Evolutionary conservation across 345 rosid genomes (phyloP).

Genomic region (Mercurialis annua): DNA sequence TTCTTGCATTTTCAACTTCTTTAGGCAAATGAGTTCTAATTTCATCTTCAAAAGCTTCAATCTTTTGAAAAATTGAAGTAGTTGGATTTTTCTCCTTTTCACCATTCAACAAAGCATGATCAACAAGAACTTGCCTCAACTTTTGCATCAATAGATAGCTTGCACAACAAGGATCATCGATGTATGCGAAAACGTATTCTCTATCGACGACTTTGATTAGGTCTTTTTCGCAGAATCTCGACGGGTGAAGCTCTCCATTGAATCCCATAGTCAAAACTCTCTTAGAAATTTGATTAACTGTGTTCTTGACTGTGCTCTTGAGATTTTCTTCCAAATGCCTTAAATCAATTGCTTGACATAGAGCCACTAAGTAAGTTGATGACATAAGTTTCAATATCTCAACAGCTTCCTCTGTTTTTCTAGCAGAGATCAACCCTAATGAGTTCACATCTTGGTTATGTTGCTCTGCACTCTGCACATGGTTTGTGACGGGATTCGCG

Average conservation of each 20-base stretch:
- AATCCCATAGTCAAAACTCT: conserved; percentile 22
- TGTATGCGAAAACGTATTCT: conserved; percentile 24
- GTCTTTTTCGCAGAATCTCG: conserved; percentile 30
- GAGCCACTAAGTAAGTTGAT: conserved; percentile 27
- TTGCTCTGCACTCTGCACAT: conserved; percentile 37
- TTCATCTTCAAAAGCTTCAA: conserved; percentile 24
- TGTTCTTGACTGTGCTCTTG: conserved; percentile 25
- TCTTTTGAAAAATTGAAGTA: conserved; percentile 29
- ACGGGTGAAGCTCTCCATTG: conserved; percentile 35
- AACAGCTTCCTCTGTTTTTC: conserved; percentile 32
- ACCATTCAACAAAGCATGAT: conserved; percentile 27
- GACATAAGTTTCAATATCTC: conserved; percentile 36
- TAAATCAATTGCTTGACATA: conserved; percentile 32
- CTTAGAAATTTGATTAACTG: conserved; percentile 27
- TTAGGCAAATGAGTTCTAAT: conserved; percentile 24
- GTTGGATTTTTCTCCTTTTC: conserved; percentile 20
- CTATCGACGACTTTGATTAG: conserved; percentile 27
- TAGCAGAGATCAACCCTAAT: conserved; percentile 28
- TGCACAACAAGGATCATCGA: conserved; percentile 32
- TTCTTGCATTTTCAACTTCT: conserved; percentile 29
- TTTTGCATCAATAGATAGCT: conserved; percentile 31
- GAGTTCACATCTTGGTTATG: conserved; percentile 39
- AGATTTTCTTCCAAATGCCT: conserved; percentile 35
- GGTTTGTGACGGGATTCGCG: conserved; percentile 33
- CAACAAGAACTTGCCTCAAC: conserved; percentile 34